A percentile compares a stretch with the other conserved stretches of the same genome.
These are phyloP conservation scores for Mimosa pudica DNA, from an alignment of 306 rosid genomes.

Conservation along the genomic window DNA sequence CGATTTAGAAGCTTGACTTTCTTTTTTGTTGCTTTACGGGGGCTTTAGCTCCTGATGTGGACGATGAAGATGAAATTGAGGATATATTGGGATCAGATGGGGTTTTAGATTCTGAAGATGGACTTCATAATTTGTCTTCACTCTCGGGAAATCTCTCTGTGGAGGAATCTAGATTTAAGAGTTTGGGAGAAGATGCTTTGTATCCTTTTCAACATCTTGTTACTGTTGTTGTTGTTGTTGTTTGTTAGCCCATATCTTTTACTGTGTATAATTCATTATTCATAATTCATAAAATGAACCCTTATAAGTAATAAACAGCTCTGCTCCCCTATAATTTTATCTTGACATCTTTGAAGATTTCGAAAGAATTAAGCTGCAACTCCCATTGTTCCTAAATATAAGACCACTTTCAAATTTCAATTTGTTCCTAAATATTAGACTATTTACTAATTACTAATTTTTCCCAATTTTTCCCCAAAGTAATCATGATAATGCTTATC, in stretches of 20 bases:
- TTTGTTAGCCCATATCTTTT: not conserved
- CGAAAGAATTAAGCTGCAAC: not conserved
- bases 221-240: not conserved
- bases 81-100: conserved; percentile 23
- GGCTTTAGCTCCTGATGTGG: conserved; percentile 48
- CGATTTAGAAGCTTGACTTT: not conserved
- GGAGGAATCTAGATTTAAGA: conserved; percentile 40
- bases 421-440: too few species aligned
- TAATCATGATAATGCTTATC: too few species aligned
- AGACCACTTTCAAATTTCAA: too few species aligned
- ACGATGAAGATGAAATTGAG: conserved; percentile 50
- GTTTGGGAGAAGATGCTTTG: conserved; percentile 66
- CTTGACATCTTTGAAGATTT: conserved; percentile 2
- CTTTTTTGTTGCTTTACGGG: not conserved
- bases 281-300: not conserved
- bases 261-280: not conserved
- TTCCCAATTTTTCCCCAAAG: too few species aligned
- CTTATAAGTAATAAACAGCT: not conserved
- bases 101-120: conserved; percentile 27
- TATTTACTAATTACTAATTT: too few species aligned
- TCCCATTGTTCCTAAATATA: too few species aligned
- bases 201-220: conserved; percentile 44
- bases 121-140: conserved; percentile 40
- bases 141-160: conserved; percentile 39
- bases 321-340: not conserved